Percentiles rank a stretch among this genome's conserved stretches.
Conservation (phyloP, 768 basidiomycete species). For the Rhizopogon rudus region DNA sequence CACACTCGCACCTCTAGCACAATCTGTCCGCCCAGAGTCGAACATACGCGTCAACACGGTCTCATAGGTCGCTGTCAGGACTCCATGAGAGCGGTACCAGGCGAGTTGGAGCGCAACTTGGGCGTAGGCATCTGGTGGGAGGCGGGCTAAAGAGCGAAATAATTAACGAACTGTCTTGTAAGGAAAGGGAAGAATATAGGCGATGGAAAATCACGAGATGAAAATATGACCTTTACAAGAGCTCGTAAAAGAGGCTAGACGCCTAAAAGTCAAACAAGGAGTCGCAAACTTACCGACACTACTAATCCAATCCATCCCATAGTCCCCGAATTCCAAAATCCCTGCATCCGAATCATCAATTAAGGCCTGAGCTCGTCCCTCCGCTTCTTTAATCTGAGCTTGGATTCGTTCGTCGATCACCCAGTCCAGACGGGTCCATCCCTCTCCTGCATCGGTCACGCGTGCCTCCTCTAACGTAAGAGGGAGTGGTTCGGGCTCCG, state of each 20-base stretch:
- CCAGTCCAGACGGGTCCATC: slow-evolving; percentile 72
- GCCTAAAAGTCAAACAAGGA: neutral
- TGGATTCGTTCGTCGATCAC: slow-evolving; percentile 55
- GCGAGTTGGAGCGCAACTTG: slow-evolving; percentile 92
- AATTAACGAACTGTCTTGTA: neutral
- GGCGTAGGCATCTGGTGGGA: slow-evolving; percentile 78
- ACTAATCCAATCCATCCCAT: slow-evolving; percentile 88
- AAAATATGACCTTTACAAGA: neutral
- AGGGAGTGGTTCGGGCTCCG: slow-evolving; percentile 4
- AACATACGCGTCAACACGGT: slow-evolving; percentile 88
- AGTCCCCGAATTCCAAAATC: slow-evolving; percentile 77
- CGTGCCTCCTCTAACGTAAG: neutral
- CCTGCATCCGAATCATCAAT: slow-evolving; percentile 80
- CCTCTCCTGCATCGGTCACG: slow-evolving; percentile 1
- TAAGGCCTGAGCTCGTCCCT: slow-evolving; percentile 48
- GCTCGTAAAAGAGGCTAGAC: neutral
- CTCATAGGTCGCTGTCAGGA: slow-evolving; percentile 88
- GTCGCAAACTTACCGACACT: slow-evolving; percentile 45
- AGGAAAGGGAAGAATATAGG: neutral
- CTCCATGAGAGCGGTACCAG: slow-evolving; percentile 74
- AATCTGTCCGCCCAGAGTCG: slow-evolving; percentile 83
- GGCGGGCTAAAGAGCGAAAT: slow-evolving; percentile 32
- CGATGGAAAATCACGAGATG: neutral
- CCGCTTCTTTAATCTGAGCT: slow-evolving; percentile 55
- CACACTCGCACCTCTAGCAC: slow-evolving; percentile 68